Conservation (phyloP, 2,329 filamentous ascomycete species). For the Ascochyta clinopodiicola region DNA sequence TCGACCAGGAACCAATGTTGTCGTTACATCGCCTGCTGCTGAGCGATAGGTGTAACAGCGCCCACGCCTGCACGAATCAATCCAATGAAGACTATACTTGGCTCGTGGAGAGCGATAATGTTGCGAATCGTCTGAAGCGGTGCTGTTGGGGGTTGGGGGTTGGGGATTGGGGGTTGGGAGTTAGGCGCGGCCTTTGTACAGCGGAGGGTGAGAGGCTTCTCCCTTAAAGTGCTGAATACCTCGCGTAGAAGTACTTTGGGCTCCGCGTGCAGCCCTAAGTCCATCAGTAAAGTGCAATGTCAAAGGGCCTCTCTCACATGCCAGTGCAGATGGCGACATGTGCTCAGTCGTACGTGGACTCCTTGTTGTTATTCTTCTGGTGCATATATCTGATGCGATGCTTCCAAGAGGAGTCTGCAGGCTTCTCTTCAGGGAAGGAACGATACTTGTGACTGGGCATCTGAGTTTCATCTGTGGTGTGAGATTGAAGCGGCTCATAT, state of each 20-base stretch:
- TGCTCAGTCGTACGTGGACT: slow-evolving; percentile 35
- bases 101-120: no score
- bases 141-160: no score
- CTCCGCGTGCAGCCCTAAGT: slow-evolving; percentile 34
- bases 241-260: slow-evolving; percentile 38
- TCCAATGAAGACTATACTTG: no score
- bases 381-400: slow-evolving; percentile 39
- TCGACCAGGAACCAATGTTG: no score
- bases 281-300: background rate
- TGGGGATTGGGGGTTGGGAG: slow-evolving; percentile 6
- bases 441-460: slow-evolving; percentile 33
- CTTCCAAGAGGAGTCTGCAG: slow-evolving; percentile 30
- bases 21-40: no score
- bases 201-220: slow-evolving; percentile 37
- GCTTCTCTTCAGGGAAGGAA: slow-evolving; percentile 23
- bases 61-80: no score
- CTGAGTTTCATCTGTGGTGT: slow-evolving; percentile 33
- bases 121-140: no score
- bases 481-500: slow-evolving; percentile 37
- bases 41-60: no score
- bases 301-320: background rate
- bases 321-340: slow-evolving; percentile 41
- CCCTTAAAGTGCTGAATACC: slow-evolving; percentile 39
- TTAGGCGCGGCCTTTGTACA: slow-evolving; percentile 38
- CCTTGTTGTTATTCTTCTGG: slow-evolving; percentile 15